Evolutionary conservation across 2,329 filamentous ascomycete genomes (phyloP), one percentile per base, ranked within the genome.

Genomic region (Curvularia hawaiiensis): DNA sequence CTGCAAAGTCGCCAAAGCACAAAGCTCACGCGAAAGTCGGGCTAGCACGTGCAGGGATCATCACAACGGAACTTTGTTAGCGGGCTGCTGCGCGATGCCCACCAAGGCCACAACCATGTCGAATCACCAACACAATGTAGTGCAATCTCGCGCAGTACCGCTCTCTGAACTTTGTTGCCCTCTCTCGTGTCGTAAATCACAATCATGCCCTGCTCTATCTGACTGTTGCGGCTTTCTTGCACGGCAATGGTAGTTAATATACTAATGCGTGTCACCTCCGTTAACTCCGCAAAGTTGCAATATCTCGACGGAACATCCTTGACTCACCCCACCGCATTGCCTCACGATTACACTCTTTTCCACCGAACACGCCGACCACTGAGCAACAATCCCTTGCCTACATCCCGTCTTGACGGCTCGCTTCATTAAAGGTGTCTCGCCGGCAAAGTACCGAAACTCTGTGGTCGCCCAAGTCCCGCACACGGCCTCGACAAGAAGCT

Each of bases 21-120:
- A 56, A 52, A 56, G 52, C 54, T 64, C 63, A 64, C 64, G 59
- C 57, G 55, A 59, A 58, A 62, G 62, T 49, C 49, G 39, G 49
- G 54, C 55, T 57, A 50, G 50, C 52, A 58, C 56, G 48, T 58
- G 55, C 55, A 58, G 55, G 55, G 55, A 58, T 58, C 55, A 54
- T 45, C 46, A 40, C 55, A 54, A 50, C 51, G 40, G 26, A 49
- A 22, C 51, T 50, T 58, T 54, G 45, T 48, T 46, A 38, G 50
- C 22, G 24, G 28, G 30, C 43, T 30, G 47, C 11, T 44, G 9
- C 41, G 14, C 24, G 20, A 28, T 8, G 11, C 10, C 2, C 39
- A 4, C 10, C 26, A 10, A 43, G 18, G 28, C 9, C 18, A 30
- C 18, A 14, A 16, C n/a, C 16, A 18, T 46, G 26, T 40, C 20